Conservation (phyloP, 345 rosid genomes). For the Populus nigra region DNA sequence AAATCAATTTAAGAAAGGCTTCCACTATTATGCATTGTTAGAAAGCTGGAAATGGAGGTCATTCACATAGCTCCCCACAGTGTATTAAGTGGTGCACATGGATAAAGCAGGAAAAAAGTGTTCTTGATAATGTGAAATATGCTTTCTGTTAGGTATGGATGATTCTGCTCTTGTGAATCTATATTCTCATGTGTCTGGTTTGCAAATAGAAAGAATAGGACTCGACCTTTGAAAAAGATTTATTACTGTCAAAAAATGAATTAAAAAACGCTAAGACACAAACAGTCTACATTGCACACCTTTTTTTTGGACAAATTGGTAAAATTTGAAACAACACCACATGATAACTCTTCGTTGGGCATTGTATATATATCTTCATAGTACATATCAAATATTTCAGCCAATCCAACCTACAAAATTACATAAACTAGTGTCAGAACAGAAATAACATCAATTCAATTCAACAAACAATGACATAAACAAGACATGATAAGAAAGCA, state of each 20-base stretch:
- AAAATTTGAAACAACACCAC: constrained; percentile 40
- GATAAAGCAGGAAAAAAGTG: no score
- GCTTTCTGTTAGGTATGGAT: no score
- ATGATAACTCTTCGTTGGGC: constrained; percentile 60
- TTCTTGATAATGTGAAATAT: no score
- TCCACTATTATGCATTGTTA: not conserved
- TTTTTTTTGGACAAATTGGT: constrained; percentile 50
- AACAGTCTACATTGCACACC: constrained; percentile 38
- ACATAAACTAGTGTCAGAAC: constrained; percentile 19
- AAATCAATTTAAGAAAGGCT: not conserved
- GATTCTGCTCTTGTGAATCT: no score
- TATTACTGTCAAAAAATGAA: not conserved
- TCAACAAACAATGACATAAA: not conserved
- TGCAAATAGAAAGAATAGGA: no score
- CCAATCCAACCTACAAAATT: constrained; percentile 68
- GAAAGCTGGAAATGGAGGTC: no score
- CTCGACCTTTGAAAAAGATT: no score
- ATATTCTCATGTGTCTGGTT: no score
- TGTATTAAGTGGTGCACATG: no score
- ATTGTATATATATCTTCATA: constrained; percentile 81
- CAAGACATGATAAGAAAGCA: not conserved
- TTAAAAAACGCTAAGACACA: not conserved
- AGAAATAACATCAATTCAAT: constrained; percentile 6
- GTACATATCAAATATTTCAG: constrained; percentile 71
- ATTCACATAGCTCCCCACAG: no score